phyloP scores from a whole-genome alignment of 2,329 filamentous ascomycete species.

The Scolecobasidium constrictum region DNA sequence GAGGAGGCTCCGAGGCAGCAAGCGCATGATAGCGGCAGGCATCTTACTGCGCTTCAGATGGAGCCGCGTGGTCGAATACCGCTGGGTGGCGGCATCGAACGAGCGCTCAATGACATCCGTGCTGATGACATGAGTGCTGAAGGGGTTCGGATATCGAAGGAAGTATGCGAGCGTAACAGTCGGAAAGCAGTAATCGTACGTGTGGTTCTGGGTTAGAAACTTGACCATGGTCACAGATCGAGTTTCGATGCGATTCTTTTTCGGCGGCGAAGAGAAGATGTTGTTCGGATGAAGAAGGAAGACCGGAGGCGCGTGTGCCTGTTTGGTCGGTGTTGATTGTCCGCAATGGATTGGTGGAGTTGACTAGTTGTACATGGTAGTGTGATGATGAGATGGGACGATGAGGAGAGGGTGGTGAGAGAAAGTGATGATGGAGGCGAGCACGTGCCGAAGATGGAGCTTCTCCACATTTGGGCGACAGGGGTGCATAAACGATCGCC shows the following conservation, averaged over 20 bases:
- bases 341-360: neutral
- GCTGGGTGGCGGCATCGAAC: conserved; percentile 63
- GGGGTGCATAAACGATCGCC: too few relatives aligned
- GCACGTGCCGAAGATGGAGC: neutral
- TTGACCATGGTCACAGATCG: conserved; percentile 33
- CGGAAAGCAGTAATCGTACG: conserved; percentile 71
- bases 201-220: conserved; percentile 48
- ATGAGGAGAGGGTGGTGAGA: neutral
- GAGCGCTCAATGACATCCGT: conserved; percentile 70
- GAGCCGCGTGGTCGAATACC: conserved; percentile 66
- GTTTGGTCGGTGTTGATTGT: too few relatives aligned
- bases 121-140: conserved; percentile 70
- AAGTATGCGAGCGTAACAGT: conserved; percentile 84
- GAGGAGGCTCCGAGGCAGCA: conserved; percentile 59
- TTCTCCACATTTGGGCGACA: neutral
- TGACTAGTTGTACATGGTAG: neutral
- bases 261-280: too few relatives aligned
- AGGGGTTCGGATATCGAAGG: conserved; percentile 79
- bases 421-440: neutral
- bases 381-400: neutral
- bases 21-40: conserved; percentile 61
- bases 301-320: too few relatives aligned
- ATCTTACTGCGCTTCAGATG: conserved; percentile 75
- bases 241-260: too few relatives aligned
- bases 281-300: too few relatives aligned